phyloP scores from a whole-genome alignment of 1,284 basidiomycete genomes.

The Fomitopsis palustris region DNA sequence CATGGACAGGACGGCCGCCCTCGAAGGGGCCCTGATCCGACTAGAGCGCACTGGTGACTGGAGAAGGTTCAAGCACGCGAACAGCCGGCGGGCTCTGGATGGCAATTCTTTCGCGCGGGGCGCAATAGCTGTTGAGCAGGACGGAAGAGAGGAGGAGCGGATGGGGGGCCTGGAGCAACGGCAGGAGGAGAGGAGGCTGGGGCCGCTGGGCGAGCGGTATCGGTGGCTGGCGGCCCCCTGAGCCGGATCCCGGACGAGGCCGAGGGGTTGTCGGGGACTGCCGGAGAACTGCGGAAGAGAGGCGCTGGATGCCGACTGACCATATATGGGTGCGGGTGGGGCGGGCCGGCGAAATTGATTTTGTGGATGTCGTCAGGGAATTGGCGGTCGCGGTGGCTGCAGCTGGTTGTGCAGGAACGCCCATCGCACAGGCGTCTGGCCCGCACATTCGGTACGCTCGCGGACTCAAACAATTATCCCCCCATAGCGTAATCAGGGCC shows the following conservation, averaged over 20 bases:
- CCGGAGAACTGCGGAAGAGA: neutral
- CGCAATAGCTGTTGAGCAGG: neutral
- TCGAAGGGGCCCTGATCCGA: neutral
- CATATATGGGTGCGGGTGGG: neutral
- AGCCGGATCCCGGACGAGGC: neutral
- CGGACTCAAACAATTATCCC: neutral
- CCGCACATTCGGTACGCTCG: neutral
- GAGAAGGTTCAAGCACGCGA: neutral
- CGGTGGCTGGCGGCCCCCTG: too few species aligned
- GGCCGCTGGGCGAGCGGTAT: neutral
- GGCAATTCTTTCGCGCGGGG: neutral
- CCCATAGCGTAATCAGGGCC: constrained; percentile 1
- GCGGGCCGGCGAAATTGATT: constrained; percentile 1
- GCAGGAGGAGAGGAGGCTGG: neutral
- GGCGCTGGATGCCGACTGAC: neutral
- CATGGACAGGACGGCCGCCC: neutral
- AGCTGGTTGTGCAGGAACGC: neutral
- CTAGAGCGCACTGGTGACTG: neutral
- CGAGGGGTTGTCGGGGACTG: neutral
- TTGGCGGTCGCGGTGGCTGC: neutral
- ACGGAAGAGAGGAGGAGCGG: neutral
- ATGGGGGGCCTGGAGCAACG: neutral
- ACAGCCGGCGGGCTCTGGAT: neutral
- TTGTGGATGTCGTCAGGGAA: neutral
- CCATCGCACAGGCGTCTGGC: neutral